Conservation (phyloP, 805 yeast species). For the Nakazawaea populi region DNA sequence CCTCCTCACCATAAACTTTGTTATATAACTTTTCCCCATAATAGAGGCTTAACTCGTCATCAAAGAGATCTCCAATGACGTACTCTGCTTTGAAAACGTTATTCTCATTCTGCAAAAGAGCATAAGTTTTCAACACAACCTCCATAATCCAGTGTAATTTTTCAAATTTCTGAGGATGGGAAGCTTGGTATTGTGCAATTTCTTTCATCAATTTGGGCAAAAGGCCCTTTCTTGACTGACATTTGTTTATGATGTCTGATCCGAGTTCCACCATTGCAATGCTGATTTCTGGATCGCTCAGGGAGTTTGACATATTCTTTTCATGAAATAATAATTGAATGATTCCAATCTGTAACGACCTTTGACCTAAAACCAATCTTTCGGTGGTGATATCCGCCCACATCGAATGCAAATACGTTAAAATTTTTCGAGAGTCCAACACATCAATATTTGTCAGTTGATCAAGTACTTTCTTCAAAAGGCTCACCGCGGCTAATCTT, state of each 20-base stretch:
- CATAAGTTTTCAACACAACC: conserved; percentile 38
- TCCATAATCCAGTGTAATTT: conserved; percentile 43
- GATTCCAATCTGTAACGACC: conserved; percentile 51
- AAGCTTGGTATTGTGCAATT: conserved; percentile 38
- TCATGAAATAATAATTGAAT: conserved; percentile 45
- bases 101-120: conserved; percentile 46
- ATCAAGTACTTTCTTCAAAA: conserved; percentile 10
- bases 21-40: conserved; percentile 34
- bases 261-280: conserved; percentile 29
- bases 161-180: conserved; percentile 28
- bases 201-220: conserved; percentile 51
- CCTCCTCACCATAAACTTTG: conserved; percentile 50
- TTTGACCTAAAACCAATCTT: conserved; percentile 60
- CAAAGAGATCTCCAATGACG: conserved; percentile 48
- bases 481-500: conserved; percentile 15
- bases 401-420: conserved; percentile 32
- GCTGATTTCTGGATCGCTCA: conserved; percentile 22
- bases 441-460: conserved; percentile 4
- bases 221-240: conserved; percentile 62
- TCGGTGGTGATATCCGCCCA: conserved; percentile 58
- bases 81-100: conserved; percentile 57
- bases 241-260: conserved; percentile 36
- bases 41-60: conserved; percentile 31
- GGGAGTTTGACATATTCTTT: conserved; percentile 31
- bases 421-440: conserved; percentile 16